A percentile compares a stretch with the other conserved stretches of the same genome.
phyloP scores from a whole-genome alignment of 169 alveolate genomes.

The Sarcocystis neurona region DNA sequence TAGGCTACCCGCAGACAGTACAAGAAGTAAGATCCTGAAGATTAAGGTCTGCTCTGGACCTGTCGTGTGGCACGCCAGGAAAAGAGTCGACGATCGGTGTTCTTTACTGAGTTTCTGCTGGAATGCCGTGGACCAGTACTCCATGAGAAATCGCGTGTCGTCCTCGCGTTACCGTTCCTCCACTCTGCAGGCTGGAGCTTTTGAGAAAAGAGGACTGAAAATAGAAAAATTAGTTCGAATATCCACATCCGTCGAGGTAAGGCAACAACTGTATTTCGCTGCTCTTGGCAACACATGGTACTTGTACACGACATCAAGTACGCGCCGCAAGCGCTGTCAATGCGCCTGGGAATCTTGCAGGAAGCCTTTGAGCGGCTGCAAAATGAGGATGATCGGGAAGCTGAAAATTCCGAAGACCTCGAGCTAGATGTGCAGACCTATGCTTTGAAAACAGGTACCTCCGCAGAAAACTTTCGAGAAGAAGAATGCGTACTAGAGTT shows the following conservation, averaged over 20 bases:
- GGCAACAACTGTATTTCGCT: too few relatives aligned
- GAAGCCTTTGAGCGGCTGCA: neutral
- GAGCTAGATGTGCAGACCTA: neutral
- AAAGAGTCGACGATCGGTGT: too few relatives aligned
- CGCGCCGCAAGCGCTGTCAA: neutral
- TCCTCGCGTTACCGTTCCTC: too few relatives aligned
- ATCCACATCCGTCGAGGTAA: neutral
- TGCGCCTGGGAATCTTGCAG: neutral
- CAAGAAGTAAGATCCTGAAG: too few relatives aligned
- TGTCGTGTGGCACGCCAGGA: too few relatives aligned
- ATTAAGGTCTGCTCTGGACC: too few relatives aligned
- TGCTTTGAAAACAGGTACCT: neutral
- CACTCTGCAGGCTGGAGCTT: neutral
- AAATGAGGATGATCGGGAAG: neutral
- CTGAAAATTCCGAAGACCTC: neutral
- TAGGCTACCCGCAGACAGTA: constrained; percentile 1
- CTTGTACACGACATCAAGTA: too few relatives aligned
- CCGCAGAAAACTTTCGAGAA: neutral
- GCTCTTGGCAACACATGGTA: too few relatives aligned
- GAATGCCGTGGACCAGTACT: too few relatives aligned
- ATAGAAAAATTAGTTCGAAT: neutral
- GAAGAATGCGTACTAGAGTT: neutral
- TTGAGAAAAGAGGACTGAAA: neutral
- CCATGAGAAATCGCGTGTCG: too few relatives aligned
- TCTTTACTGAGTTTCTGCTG: too few relatives aligned